Percentiles rank a stretch among this genome's conserved stretches.
phyloP scores from a whole-genome alignment of 805 yeast genomes.

The Scheffersomyces amazonensis region DNA sequence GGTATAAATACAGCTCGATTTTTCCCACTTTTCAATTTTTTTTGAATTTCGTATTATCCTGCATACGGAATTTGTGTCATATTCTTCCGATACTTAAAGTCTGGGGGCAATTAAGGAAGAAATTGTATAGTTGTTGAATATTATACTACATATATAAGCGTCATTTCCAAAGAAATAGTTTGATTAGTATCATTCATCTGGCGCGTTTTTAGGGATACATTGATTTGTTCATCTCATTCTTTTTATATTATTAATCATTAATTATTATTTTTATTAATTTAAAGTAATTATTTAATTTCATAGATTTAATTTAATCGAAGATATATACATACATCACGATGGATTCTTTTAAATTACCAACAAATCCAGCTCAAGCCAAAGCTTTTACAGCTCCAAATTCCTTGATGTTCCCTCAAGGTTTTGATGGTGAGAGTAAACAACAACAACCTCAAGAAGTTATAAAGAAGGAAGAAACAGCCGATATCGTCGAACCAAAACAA shows the following conservation, averaged over 20 bases:
- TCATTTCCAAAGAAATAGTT: too few species aligned
- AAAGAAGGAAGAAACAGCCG: slow-evolving; percentile 11
- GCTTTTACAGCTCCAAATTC: slow-evolving; percentile 68
- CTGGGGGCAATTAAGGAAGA: neutral
- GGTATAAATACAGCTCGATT: slow-evolving; percentile 14
- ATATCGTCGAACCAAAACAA: slow-evolving; percentile 37
- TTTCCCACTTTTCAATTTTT: slow-evolving; percentile 6
- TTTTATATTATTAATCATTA: neutral
- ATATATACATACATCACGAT: too few species aligned
- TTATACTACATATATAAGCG: too few species aligned
- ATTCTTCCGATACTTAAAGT: neutral
- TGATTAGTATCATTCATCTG: too few species aligned
- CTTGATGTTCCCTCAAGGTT: slow-evolving; percentile 58
- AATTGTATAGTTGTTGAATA: slow-evolving; percentile 1
- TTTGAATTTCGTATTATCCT: slow-evolving; percentile 2
- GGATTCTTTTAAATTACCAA: slow-evolving; percentile 75
- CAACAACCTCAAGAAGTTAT: slow-evolving; percentile 2
- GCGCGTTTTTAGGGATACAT: slow-evolving; percentile 33
- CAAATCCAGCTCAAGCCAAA: slow-evolving; percentile 74
- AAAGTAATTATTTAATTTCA: neutral
- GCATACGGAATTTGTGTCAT: neutral
- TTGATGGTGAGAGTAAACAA: slow-evolving; percentile 20
- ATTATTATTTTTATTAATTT: neutral
- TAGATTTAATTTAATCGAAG: too few species aligned
- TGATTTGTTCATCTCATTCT: slow-evolving; percentile 35